Evolutionary conservation across 495 filamentous ascomycete genomes (phyloP).

Genomic region (Podospora comata): DNA sequence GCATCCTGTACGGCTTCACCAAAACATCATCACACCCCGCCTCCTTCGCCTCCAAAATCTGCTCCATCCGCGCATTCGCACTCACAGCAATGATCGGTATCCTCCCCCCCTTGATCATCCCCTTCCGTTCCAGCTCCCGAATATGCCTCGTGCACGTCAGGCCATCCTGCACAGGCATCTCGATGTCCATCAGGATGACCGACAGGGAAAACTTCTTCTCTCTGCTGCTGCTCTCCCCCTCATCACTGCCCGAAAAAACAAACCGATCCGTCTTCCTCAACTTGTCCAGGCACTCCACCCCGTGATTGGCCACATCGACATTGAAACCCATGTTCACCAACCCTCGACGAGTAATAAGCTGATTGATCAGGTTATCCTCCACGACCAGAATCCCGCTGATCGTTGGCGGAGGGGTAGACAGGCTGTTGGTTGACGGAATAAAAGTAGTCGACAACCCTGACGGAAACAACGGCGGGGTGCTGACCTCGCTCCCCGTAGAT

Average conservation of each 20-base stretch:
- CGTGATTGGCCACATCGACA: slow-evolving; percentile 69
- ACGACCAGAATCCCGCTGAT: slow-evolving; percentile 58
- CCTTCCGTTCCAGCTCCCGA: slow-evolving; percentile 55
- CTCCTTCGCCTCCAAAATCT: slow-evolving; percentile 60
- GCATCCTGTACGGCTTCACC: slow-evolving; percentile 47
- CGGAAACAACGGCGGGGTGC: background rate
- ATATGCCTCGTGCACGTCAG: slow-evolving; percentile 65
- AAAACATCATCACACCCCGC: slow-evolving; percentile 56
- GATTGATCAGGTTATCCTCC: slow-evolving; percentile 78
- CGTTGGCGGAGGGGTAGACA: slow-evolving; percentile 11
- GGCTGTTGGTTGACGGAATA: background rate
- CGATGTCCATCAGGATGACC: slow-evolving; percentile 75
- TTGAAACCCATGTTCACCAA: slow-evolving; percentile 60
- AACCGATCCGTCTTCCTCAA: slow-evolving; percentile 31
- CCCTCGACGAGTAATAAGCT: slow-evolving; percentile 63
- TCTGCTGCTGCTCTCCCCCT: slow-evolving; percentile 25
- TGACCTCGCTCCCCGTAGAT: slow-evolving; percentile 3
- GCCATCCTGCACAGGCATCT: slow-evolving; percentile 85
- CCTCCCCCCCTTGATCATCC: slow-evolving; percentile 49
- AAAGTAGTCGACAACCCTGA: background rate
- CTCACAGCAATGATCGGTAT: slow-evolving; percentile 75
- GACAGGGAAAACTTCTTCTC: slow-evolving; percentile 24
- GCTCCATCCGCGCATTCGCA: slow-evolving; percentile 67
- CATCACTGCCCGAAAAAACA: slow-evolving; percentile 26
- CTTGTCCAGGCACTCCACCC: slow-evolving; percentile 66